These are phyloP conservation scores for Halophytophthora batemanensis DNA, from an alignment of 352 stramenopile species.

Conservation along the genomic window DNA sequence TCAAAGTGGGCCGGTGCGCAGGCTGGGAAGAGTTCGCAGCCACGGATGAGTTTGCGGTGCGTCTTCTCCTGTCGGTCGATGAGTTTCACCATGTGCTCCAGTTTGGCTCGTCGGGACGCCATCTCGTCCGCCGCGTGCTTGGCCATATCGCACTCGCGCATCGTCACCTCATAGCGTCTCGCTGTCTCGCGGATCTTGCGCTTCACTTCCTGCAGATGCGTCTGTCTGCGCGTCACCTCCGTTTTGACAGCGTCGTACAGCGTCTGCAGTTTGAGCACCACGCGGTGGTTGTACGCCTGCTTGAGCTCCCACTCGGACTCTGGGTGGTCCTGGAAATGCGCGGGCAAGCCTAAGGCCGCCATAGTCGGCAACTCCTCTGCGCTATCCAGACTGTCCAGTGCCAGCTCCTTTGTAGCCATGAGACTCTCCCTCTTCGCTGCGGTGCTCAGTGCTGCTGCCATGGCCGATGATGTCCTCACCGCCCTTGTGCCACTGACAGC, in stretches of 20 bases:
- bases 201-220: constrained; percentile 53
- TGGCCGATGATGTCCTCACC: not conserved
- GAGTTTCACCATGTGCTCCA: constrained; percentile 54
- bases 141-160: constrained; percentile 79
- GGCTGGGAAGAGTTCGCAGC: constrained; percentile 61
- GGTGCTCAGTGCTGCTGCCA: not conserved
- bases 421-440: constrained; percentile 3
- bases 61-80: constrained; percentile 75
- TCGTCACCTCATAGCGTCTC: constrained; percentile 54
- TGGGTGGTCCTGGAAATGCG: constrained; percentile 76
- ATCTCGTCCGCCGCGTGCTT: constrained; percentile 76
- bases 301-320: constrained; percentile 77
- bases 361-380: constrained; percentile 19
- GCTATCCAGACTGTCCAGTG: constrained; percentile 24
- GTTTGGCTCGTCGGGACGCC: constrained; percentile 57
- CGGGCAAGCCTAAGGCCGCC: constrained; percentile 54
- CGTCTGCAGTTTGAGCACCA: constrained; percentile 76
- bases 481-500: constrained; percentile 1
- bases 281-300: constrained; percentile 74
- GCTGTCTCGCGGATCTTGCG: constrained; percentile 63
- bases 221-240: constrained; percentile 62
- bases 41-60: constrained; percentile 61
- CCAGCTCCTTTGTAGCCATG: constrained; percentile 15
- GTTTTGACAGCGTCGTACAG: constrained; percentile 61
- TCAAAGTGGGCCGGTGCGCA: constrained; percentile 62